Evolutionary conservation across 1,139 yeast species (phyloP).

Genomic region (Sugiyamaella novakii): DNA sequence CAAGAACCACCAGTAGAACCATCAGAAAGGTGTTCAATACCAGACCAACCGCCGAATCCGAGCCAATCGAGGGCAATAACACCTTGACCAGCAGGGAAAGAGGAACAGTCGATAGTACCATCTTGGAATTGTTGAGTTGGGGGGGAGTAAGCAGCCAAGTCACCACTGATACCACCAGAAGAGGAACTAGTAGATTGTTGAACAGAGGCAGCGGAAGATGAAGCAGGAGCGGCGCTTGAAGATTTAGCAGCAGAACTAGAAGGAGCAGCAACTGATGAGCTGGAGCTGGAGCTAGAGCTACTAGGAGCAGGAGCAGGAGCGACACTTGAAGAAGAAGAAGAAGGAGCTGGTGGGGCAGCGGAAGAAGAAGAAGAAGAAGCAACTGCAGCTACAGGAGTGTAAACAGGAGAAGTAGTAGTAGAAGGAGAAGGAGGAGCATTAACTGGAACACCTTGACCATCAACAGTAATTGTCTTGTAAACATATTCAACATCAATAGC

Average conservation of each 20-base stretch:
- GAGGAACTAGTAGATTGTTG: conserved; percentile 11
- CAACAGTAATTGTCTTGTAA: conserved; percentile 75
- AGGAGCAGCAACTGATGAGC: conserved; percentile 18
- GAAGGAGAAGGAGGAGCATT: conserved; percentile 35
- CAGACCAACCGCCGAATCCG: conserved; percentile 90
- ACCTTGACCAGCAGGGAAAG: conserved; percentile 91
- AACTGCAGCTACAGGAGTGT: conserved; percentile 30
- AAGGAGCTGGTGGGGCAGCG: conserved; percentile 26
- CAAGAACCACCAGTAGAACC: conserved; percentile 69
- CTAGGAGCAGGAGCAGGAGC: conserved; percentile 26
- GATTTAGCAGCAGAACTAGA: conserved; percentile 24
- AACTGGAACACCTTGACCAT: conserved; percentile 60
- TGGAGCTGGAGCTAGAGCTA: conserved; percentile 25
- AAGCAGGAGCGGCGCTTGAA: conserved; percentile 28
- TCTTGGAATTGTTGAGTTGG: conserved; percentile 70
- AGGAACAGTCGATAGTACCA: conserved; percentile 72
- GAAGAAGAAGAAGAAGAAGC: conserved; percentile 29
- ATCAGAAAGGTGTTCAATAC: conserved; percentile 57
- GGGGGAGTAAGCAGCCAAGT: conserved; percentile 54
- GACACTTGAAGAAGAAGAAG: conserved; percentile 24
- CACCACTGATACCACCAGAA: conserved; percentile 54
- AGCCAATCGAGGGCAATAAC: conserved; percentile 82
- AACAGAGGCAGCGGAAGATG: conserved; percentile 28
- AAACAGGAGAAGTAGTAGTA: conserved; percentile 30
- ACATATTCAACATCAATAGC: conserved; percentile 79